These are phyloP conservation scores for Catenaria anguillulae DNA, from an alignment of 371 early-diverging fungal genomes.

Conservation along the genomic window DNA sequence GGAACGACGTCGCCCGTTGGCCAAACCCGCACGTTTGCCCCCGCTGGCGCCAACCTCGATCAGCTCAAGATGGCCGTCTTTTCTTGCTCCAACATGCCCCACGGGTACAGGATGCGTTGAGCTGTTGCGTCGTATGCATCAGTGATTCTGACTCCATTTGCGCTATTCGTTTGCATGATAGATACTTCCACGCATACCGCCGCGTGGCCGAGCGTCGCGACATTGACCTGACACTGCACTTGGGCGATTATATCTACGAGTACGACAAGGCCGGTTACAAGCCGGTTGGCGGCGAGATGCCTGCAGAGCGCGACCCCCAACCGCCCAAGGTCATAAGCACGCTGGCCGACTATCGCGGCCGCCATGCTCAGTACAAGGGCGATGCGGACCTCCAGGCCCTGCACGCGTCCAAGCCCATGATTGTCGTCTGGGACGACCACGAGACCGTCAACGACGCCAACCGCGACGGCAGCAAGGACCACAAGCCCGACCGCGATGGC, in stretches of 20 bases:
- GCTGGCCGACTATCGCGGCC: not conserved
- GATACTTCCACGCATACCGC: not conserved
- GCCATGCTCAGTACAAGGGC: constrained; percentile 2
- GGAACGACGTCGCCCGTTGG: not conserved
- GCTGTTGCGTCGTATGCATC: not conserved
- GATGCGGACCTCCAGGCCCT: not conserved
- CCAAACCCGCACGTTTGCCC: not conserved
- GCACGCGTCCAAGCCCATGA: not conserved
- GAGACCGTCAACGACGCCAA: constrained; percentile 2
- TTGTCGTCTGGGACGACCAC: not conserved
- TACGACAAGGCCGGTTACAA: not conserved
- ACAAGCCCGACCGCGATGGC: not conserved
- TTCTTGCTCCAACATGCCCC: not conserved
- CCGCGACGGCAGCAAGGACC: not conserved
- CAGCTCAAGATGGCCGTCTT: not conserved
- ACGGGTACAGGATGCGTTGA: not conserved
- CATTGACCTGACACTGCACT: not conserved
- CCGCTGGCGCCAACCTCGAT: not conserved
- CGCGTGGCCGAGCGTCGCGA: not conserved
- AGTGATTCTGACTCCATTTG: not conserved
- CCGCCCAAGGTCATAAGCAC: not conserved
- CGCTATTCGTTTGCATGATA: too few relatives aligned
- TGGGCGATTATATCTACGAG: not conserved
- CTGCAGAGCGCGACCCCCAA: not conserved
- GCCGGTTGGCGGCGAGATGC: not conserved